Evolutionary conservation across 139 green algal species (phyloP), one percentile per base, ranked within the genome.

Genomic region (Auxenochlorella pyrenoidosa): DNA sequence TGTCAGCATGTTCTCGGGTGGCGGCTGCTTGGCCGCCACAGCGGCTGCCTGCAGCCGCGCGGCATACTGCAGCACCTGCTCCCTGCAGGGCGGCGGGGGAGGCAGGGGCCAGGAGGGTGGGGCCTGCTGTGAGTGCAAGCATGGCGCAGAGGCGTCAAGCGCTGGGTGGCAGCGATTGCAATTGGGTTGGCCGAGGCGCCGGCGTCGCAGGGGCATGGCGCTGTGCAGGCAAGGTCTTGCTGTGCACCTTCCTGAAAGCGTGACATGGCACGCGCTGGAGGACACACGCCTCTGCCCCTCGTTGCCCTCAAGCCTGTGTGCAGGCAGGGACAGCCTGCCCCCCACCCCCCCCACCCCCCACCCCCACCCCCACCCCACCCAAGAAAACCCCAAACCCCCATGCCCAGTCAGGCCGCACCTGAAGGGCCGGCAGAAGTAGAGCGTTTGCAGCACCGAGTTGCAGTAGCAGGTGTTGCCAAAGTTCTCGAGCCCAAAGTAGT

Each of bases 381-480:
- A n/a, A n/a, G n/a, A n/a, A n/a, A n/a, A n/a, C n/a, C n/a, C n/a
- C n/a, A n/a, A n/a, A n/a, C n/a, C n/a, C n/a, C n/a, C n/a, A n/a
- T n/a, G n/a, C n/a, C n/a, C n/a, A n/a, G n/a, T n/a, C 34, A 15
- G 3, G 5, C 47, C 79, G 16, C 79, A 85, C 80, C 80, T 73
- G 73, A 98, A 98, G 3, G 95, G 94, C 34, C 87, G 79, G 90
- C 96, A 99, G 85, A 97, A 98, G 89, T 98, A 99, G 18, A 99
- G 93, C 5, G 94, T 78, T 90, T 99, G 98, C 36, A 99, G 91
- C 36, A 99, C 98, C 0, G 88, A 96, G 93, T 99, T 99, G 91
- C 91, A 95, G 87, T 99, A 99, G 91, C 98, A 99, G 3, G 98
- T 99, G 91, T 99, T 99, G 41, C 98, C 98, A 88, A 99, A 99